phyloP scores from a whole-genome alignment of 148 eudicot species.

The Spergularia bocconei region DNA sequence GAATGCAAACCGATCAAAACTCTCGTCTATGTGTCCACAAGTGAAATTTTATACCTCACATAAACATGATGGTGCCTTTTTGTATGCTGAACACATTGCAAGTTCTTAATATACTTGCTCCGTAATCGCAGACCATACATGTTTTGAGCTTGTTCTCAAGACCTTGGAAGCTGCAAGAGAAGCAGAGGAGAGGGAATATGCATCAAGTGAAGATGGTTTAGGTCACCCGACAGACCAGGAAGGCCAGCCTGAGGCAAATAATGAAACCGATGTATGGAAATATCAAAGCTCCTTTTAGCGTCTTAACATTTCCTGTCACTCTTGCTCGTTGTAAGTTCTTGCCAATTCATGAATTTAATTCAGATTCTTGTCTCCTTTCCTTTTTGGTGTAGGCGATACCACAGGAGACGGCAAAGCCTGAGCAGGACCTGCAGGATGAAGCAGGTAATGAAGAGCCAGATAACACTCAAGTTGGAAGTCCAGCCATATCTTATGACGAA shows the following conservation, averaged over 20 bases:
- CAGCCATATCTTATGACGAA: background rate
- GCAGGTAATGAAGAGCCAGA: background rate
- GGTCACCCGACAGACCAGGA: constrained; percentile 2
- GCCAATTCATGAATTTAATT: background rate
- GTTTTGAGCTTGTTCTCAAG: constrained; percentile 18
- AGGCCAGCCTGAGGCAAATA: constrained; percentile 5
- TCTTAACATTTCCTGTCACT: background rate
- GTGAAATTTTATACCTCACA: no score
- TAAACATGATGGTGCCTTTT: no score
- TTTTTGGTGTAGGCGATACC: background rate
- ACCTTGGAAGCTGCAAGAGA: constrained; percentile 18
- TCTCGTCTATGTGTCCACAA: no score
- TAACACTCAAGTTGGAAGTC: constrained; percentile 1
- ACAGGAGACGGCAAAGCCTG: constrained; percentile 3
- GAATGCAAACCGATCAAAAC: no score
- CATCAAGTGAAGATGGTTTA: background rate
- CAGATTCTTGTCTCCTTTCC: background rate
- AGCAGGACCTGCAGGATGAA: constrained; percentile 1
- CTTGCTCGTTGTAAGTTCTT: background rate
- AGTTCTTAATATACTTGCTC: background rate
- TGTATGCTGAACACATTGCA: no score
- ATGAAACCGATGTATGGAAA: constrained; percentile 9
- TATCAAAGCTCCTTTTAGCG: background rate
- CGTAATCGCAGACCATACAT: constrained; percentile 10
- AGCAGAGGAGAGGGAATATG: constrained; percentile 8